Base-by-base conservation (phyloP, 768 basidiomycete genomes). In the Tricholomella constricta region DNA sequence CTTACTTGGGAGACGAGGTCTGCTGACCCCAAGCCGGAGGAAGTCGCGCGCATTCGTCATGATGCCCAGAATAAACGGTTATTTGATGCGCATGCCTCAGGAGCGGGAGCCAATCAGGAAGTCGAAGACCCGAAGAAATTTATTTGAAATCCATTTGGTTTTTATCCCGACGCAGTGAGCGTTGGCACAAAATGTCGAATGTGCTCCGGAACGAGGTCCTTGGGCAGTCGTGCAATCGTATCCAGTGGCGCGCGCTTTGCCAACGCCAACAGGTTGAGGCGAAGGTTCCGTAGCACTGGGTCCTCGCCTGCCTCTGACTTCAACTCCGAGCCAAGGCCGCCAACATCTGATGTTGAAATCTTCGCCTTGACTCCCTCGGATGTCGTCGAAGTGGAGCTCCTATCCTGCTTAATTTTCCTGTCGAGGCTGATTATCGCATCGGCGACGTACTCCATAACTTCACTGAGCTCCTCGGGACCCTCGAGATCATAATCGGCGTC, bases 161-260 rank as follows among this genome's bases (percentile, higher is more conserved):
- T 15, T 47, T 51, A 61, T 25, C 40, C 40, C 25, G 68, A 62
- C 15, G 68, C 58, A 19, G 67, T 69, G 17, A 78, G 63, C 0
- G 81, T 85, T 17, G 86, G 86, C 11, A 89, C 82, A 54, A 82
- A 79, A 59, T 77, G 75, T 45, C 85, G 76, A 48, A 89, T 81
- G 60, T 81, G 76, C 58, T 83, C 82, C 2, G 85, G 87, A 2
- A 89, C 85, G 42, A 89, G 66, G 40, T 86, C 83, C 36, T 78
- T 72, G 8, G 86, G 86, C 35, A 89, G 63, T 26, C 74, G 75
- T 14, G 84, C 84, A 48, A 89, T 86, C 52, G 78, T 83, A 60
- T 89, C 86, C 55, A 90, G 63, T 1, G 90, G 90, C 9, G 88
- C 88, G 6, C 88, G 79, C 63, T 90, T 89, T 51, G 87, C 86